Evolutionary conservation across 805 yeast genomes (phyloP).

Genomic region (Metschnikowia gruessii): DNA sequence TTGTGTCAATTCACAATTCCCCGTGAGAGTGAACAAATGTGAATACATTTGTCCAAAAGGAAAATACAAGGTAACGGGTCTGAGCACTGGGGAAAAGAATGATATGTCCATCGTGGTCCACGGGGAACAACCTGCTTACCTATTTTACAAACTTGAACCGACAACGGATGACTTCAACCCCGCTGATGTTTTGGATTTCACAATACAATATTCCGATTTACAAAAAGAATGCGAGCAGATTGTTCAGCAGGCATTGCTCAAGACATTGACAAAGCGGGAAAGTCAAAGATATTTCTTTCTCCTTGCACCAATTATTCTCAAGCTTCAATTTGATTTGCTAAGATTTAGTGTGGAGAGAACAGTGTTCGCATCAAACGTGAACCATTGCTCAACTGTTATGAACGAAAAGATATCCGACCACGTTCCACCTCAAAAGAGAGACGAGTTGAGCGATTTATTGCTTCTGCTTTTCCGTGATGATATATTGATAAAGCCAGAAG

Average conservation of each 20-base stretch:
- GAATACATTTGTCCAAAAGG: slow-evolving; percentile 31
- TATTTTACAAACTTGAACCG: slow-evolving; percentile 51
- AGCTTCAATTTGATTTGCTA: slow-evolving; percentile 30
- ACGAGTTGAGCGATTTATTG: slow-evolving; percentile 11
- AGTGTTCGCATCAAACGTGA: slow-evolving; percentile 21
- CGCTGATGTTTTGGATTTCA: slow-evolving; percentile 41
- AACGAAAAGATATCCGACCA: slow-evolving; percentile 3
- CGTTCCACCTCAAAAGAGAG: slow-evolving; percentile 11
- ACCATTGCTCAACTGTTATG: slow-evolving; percentile 17
- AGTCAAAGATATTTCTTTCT: slow-evolving; percentile 22
- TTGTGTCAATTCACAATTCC: slow-evolving; percentile 48
- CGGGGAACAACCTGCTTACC: slow-evolving; percentile 67
- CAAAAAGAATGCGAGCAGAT: slow-evolving; percentile 41
- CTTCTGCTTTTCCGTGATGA: slow-evolving; percentile 1
- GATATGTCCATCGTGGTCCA: slow-evolving; percentile 47
- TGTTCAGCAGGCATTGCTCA: slow-evolving; percentile 3
- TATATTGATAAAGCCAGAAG: not conserved
- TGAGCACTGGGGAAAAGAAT: slow-evolving; percentile 20
- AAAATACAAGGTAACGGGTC: slow-evolving; percentile 25
- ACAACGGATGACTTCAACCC: slow-evolving; percentile 19
- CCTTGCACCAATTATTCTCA: slow-evolving; percentile 18
- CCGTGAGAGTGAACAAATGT: slow-evolving; percentile 51
- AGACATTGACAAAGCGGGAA: slow-evolving; percentile 3
- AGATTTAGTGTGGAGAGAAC: slow-evolving; percentile 26
- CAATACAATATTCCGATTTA: slow-evolving; percentile 46